Conservation (phyloP, 164 flowering plant species). For the Dillenia suffruticosa region DNA sequence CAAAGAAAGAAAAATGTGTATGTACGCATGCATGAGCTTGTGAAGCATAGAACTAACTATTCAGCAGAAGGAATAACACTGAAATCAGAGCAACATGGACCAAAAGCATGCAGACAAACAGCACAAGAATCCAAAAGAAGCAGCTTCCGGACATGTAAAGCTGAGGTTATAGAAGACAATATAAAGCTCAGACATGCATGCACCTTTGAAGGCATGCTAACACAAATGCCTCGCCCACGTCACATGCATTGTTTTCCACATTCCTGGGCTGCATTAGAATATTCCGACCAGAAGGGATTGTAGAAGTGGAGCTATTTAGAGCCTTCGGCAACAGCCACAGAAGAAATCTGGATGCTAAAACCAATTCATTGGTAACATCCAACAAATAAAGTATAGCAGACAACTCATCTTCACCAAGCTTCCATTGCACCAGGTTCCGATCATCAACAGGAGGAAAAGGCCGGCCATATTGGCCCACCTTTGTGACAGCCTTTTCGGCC, state of each 20-base stretch:
- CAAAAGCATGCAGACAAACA: no score
- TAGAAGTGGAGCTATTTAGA: slow-evolving; percentile 35
- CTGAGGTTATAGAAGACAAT: no score
- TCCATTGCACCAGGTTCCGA: slow-evolving; percentile 53
- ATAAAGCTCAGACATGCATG: slow-evolving; percentile 6
- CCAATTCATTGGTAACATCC: slow-evolving; percentile 71
- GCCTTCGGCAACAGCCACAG: slow-evolving; percentile 89
- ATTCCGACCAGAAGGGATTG: slow-evolving; percentile 58
- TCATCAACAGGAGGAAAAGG: slow-evolving; percentile 50
- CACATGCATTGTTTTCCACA: slow-evolving; percentile 62
- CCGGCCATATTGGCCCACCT: slow-evolving; percentile 52
- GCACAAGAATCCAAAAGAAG: no score
- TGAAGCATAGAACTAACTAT: no score
- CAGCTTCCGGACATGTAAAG: no score
- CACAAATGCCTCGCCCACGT: slow-evolving; percentile 81
- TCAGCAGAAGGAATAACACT: no score
- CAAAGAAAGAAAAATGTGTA: no score
- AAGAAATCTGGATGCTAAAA: slow-evolving; percentile 64
- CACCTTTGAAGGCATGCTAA: slow-evolving; percentile 82
- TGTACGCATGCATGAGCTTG: no score
- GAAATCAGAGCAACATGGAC: no score
- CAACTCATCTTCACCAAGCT: slow-evolving; percentile 87
- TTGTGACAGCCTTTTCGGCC: slow-evolving; percentile 42
- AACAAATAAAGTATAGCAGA: slow-evolving; percentile 65
- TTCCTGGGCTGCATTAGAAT: slow-evolving; percentile 43